Evolutionary conservation across 2,329 filamentous ascomycete species (phyloP).

Genomic region (Scleromitrula shiraiana): DNA sequence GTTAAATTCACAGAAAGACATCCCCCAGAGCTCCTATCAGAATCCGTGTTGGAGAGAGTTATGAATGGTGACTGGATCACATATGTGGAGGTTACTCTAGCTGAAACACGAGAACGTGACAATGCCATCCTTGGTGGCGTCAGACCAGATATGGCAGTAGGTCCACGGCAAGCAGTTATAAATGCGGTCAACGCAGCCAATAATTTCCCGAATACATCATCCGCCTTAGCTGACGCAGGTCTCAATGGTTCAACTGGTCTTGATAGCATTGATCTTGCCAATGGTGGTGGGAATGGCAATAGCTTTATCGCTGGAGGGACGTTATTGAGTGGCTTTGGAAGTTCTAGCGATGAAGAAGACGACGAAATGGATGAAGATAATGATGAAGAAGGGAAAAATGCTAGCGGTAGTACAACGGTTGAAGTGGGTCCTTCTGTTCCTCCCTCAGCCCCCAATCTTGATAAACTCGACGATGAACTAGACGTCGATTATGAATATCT

Average conservation of each 20-base stretch:
- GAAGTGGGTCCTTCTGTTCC: slow-evolving; percentile 49
- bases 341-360: slow-evolving; percentile 92
- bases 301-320: slow-evolving; percentile 68
- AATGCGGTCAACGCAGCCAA: slow-evolving; percentile 50
- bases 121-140: slow-evolving; percentile 98
- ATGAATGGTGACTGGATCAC: slow-evolving; percentile 87
- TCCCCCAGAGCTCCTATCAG: slow-evolving; percentile 77
- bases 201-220: slow-evolving; percentile 48
- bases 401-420: slow-evolving; percentile 20
- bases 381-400: slow-evolving; percentile 54
- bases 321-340: slow-evolving; percentile 83
- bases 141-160: slow-evolving; percentile 80
- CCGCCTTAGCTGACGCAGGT: slow-evolving; percentile 71
- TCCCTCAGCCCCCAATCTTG: slow-evolving; percentile 29
- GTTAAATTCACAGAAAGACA: slow-evolving; percentile 97
- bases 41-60: slow-evolving; percentile 77
- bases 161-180: slow-evolving; percentile 58
- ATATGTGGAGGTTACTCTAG: slow-evolving; percentile 87
- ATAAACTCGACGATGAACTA: slow-evolving; percentile 29
- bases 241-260: slow-evolving; percentile 52
- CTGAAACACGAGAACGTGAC: slow-evolving; percentile 89
- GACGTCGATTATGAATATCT: slow-evolving; percentile 32
- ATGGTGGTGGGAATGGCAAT: slow-evolving; percentile 49
- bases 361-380: slow-evolving; percentile 86
- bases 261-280: slow-evolving; percentile 57